phyloP scores from a whole-genome alignment of 331 rosid genomes.

The Quercus tomentella region DNA sequence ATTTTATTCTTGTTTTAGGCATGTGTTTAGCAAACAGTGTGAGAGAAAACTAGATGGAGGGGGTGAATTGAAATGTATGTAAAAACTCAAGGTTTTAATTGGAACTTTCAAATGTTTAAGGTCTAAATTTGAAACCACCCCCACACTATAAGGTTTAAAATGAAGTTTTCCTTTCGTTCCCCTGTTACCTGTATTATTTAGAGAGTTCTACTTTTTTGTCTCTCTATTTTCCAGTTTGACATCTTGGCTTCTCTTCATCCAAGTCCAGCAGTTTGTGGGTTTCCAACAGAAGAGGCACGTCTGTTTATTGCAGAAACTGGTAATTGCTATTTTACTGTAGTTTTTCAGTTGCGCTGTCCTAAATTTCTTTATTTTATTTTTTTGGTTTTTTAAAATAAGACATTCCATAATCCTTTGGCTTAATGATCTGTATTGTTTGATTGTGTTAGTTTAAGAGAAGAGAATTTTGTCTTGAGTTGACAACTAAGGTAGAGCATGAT shows the following conservation, averaged over 20 bases:
- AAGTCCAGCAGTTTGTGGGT: constrained; percentile 97
- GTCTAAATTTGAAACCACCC: too few species aligned
- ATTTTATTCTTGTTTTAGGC: too few species aligned
- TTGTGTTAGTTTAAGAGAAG: background rate
- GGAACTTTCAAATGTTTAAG: too few species aligned
- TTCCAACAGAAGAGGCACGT: constrained; percentile 88
- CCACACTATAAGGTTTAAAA: too few species aligned
- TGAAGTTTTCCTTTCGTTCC: background rate
- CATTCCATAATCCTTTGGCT: background rate
- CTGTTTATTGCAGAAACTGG: constrained; percentile 83
- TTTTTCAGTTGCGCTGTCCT: background rate
- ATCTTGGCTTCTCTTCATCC: constrained; percentile 90
- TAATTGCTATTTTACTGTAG: constrained; percentile 9
- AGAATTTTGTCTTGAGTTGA: background rate
- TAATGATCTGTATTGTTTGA: background rate
- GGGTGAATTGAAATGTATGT: too few species aligned
- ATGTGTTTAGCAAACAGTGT: too few species aligned
- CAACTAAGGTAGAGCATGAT: background rate
- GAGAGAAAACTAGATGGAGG: too few species aligned
- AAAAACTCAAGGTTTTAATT: too few species aligned
- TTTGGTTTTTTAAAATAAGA: background rate
- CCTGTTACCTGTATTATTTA: background rate
- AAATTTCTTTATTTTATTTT: background rate
- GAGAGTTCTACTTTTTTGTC: background rate
- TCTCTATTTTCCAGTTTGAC: constrained; percentile 50